These are phyloP conservation scores for Prunella vulgaris DNA, from an alignment of 257 asterid genomes.

Conservation along the genomic window DNA sequence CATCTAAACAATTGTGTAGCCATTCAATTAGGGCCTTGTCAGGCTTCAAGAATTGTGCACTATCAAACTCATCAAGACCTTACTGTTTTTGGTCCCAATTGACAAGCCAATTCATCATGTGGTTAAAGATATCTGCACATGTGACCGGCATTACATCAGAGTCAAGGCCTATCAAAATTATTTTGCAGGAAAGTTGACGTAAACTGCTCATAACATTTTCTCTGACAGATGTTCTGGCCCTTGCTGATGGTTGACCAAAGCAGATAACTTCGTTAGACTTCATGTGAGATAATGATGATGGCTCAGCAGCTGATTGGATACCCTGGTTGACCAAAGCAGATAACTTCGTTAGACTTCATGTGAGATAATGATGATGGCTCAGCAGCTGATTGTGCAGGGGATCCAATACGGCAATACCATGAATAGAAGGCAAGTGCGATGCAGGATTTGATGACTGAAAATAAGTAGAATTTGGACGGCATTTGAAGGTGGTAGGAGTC, in stretches of 20 bases:
- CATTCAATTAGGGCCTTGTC: conserved; percentile 83
- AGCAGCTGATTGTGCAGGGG: conserved; percentile 75
- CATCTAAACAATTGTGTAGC: conserved; percentile 95
- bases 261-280: conserved; percentile 58
- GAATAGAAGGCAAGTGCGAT: conserved; percentile 76
- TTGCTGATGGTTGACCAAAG: conserved; percentile 54
- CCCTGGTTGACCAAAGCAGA: conserved; percentile 49
- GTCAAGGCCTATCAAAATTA: conserved; percentile 68
- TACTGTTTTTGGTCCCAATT: conserved; percentile 78
- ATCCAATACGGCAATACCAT: conserved; percentile 86
- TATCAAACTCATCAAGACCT: conserved; percentile 64
- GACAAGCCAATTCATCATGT: conserved; percentile 86
- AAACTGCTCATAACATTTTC: conserved; percentile 76
- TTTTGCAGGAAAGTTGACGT: conserved; percentile 89
- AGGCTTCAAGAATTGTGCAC: conserved; percentile 63
- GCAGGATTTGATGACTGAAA: conserved; percentile 81
- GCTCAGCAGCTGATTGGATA: conserved; percentile 85
- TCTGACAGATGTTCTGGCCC: conserved; percentile 38
- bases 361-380: conserved; percentile 84
- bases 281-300: conserved; percentile 68
- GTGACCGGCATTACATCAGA: conserved; percentile 80
- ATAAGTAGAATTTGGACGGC: conserved; percentile 43
- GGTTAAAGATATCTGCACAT: conserved; percentile 65
- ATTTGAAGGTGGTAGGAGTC: conserved; percentile 52
- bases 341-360: conserved; percentile 60